Evolutionary conservation across 805 yeast species (phyloP).

Genomic region (Helenozyma rhizophorensis): DNA sequence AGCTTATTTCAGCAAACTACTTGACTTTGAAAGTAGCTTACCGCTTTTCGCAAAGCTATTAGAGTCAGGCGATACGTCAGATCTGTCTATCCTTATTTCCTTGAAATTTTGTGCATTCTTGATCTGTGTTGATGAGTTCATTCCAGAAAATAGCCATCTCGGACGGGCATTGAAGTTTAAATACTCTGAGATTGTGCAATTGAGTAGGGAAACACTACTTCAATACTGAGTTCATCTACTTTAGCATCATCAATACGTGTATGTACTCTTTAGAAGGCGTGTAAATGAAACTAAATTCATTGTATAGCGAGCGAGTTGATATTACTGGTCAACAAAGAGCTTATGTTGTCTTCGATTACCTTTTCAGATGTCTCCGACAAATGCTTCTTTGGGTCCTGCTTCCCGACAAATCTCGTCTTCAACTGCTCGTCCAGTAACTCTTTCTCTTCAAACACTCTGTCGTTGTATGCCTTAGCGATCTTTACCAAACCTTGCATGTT

Average conservation of each 20-base stretch:
- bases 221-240: constrained; percentile 2
- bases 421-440: constrained; percentile 83
- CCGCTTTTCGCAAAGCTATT: constrained; percentile 9
- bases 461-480: constrained; percentile 84
- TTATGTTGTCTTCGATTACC: constrained; percentile 85
- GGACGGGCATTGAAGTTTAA: constrained; percentile 1
- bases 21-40: constrained; percentile 8
- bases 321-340: constrained; percentile 80
- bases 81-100: constrained; percentile 4
- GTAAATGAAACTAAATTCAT: too few species aligned
- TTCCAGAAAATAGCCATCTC: constrained; percentile 4
- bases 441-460: constrained; percentile 88
- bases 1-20: constrained; percentile 7
- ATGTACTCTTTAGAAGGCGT: not conserved
- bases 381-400: constrained; percentile 98
- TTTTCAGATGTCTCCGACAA: constrained; percentile 82
- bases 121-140: constrained; percentile 7
- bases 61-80: constrained; percentile 1
- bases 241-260: not conserved
- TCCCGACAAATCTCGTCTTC: constrained; percentile 95
- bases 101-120: constrained; percentile 13
- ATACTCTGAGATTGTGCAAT: constrained; percentile 6
- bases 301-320: constrained; percentile 88
- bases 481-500: constrained; percentile 77
- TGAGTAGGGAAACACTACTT: constrained; percentile 6